Base-by-base conservation (phyloP, 2,329 filamentous ascomycete genomes). In the Mariannaea elegans region DNA sequence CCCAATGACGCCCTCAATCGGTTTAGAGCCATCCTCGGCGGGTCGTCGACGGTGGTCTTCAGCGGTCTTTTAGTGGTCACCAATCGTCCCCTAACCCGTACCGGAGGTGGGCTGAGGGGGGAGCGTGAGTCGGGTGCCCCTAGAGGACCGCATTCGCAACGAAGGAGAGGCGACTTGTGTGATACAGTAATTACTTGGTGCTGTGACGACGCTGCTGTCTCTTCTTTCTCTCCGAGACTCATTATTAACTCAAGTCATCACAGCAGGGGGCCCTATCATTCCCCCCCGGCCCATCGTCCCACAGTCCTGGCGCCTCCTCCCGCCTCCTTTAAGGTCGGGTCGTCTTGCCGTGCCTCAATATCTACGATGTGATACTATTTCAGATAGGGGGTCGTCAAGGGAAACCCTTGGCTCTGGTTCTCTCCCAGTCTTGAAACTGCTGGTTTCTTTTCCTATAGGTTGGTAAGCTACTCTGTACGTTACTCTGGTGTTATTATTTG, bases 91-190 rank as follows among this genome's bases (percentile, higher is more conserved):
- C 19, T n/a, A n/a, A n/a, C 50, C 44, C 31, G 45, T 44, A 24
- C 45, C 50, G 49, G 45, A 48, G 36, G 45, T 59, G 50, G 45
- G 56, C 46, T 45, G 50, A 55, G 50, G 42, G 13, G 21, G 23
- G 34, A 34, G 29, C 4, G 14, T 27, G 24, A 27, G 9, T 8
- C 19, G 19, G 19, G 27, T 13, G 21, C 36, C 16, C 12, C 7
- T 3, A 10, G n/a, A 50, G 47, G n/a, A 38, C 14, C 34, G 16
- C 14, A 16, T 38, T 38, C 34, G 7, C 12, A 7, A 7, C 27
- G n/a, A n/a, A n/a, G n/a, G n/a, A n/a, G n/a, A n/a, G n/a, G n/a
- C n/a, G n/a, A n/a, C n/a, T n/a, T n/a, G n/a, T n/a, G n/a, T n/a
- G n/a, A n/a, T n/a, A n/a, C n/a, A n/a, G n/a, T n/a, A 27, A 27